Base-by-base conservation (phyloP, 2,329 filamentous ascomycete species). In the Xylariales sp. region DNA sequence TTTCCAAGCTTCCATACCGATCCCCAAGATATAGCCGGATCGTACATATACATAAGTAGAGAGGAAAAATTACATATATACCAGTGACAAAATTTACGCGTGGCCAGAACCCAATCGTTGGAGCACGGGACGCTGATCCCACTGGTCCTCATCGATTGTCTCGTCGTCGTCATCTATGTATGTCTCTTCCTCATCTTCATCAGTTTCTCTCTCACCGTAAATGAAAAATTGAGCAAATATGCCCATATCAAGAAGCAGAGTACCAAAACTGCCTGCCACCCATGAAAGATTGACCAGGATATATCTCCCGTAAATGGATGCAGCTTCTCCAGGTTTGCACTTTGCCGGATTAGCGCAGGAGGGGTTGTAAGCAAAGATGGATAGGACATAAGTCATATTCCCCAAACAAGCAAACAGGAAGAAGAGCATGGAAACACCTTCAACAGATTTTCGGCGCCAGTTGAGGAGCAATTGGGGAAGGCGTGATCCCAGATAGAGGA, bases 341-440 rank as follows among this genome's bases (percentile, higher is more conserved):
- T 37, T 37, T 8, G 59, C 41, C 48, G 64, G 50, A 18, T 56
- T 56, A 20, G 56, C 59, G 46, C 88, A 95, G 20, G 75, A 67
- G 0, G 90, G 88, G 42, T 90, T 87, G 55, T 89, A 97, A 1
- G 89, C 90, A 46, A 97, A 74, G 50, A 98, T 97, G 25, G 84
- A 90, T 25, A 95, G 68, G 14, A 96, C 90, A 54, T 94, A 97
- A 0, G 90, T 96, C 47, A 95, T 62, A 59, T 98, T 98, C 3
- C 93, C 93, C 5, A 97, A 78, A 57, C 91, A 97, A 5, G 93
- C 93, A 59, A 98, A 97, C 16, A 97, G 70, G 67, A 97, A 97
- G 65, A 97, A 98, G 10, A 97, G 74, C 66, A 96, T 81, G 47
- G 86, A 91, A 15, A 98, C 83, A 4, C 93, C 93, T 40, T 97